Evolutionary conservation across 1,284 basidiomycete species (phyloP).

Genomic region (Sporisorium scitamineum): DNA sequence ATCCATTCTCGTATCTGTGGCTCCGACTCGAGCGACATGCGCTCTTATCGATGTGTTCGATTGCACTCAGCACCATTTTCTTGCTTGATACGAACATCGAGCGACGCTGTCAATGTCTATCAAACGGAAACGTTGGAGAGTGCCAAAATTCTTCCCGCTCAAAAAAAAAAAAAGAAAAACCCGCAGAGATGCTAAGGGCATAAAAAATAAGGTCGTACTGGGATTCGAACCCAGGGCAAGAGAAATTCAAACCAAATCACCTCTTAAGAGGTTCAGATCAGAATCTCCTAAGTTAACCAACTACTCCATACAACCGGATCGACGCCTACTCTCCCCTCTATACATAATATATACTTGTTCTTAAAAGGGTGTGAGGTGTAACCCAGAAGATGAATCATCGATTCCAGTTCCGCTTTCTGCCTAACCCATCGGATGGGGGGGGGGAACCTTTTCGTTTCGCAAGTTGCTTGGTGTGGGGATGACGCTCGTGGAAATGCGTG

Average conservation of each 20-base stretch:
- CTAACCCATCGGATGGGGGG: background rate
- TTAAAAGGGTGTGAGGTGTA: background rate
- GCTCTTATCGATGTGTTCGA: too few species aligned
- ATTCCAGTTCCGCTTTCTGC: background rate
- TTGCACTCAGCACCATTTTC: too few species aligned
- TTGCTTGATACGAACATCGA: too few species aligned
- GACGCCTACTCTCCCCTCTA: background rate
- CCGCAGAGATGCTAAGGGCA: background rate
- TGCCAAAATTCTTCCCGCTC: too few species aligned
- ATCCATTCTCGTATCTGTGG: too few species aligned
- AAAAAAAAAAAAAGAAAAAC: conserved; percentile 17
- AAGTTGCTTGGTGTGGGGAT: too few species aligned
- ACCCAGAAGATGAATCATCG: conserved; percentile 28
- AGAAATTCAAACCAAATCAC: conserved; percentile 38
- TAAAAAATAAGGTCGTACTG: conserved; percentile 47
- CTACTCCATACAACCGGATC: conserved; percentile 52
- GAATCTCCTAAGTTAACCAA: conserved; percentile 58
- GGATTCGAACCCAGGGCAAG: conserved; percentile 59
- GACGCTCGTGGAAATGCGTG: too few species aligned
- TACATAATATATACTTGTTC: background rate
- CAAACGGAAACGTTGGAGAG: background rate
- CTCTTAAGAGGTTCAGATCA: conserved; percentile 9
- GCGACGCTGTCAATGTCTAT: too few species aligned
- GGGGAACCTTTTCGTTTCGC: too few species aligned
- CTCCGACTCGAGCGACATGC: too few species aligned